phyloP scores from a whole-genome alignment of 2,329 filamentous ascomycete species.

The Elsinoe necatrix region DNA sequence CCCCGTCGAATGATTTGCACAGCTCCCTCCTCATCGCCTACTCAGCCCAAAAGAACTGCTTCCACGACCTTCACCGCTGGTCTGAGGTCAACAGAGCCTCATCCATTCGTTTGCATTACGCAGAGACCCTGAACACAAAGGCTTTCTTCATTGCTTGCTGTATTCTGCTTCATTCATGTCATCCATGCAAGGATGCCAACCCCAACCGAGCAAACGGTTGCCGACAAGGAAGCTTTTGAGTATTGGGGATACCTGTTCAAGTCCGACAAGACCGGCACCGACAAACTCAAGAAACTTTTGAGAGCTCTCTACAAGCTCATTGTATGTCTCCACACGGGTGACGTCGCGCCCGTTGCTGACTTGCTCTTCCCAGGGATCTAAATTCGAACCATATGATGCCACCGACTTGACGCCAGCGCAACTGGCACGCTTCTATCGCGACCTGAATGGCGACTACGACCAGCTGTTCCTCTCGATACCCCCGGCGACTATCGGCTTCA shows the following conservation, averaged over 20 bases:
- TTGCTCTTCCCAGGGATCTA: conserved; percentile 7
- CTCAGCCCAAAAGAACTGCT: not conserved
- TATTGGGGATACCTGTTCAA: conserved; percentile 46
- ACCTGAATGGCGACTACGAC: conserved; percentile 40
- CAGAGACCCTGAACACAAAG: not conserved
- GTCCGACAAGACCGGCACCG: conserved; percentile 43
- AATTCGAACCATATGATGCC: conserved; percentile 36
- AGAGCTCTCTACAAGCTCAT: conserved; percentile 41
- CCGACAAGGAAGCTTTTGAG: conserved; percentile 37
- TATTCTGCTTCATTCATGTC: not conserved
- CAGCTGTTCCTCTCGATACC: conserved; percentile 69
- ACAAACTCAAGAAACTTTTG: conserved; percentile 38
- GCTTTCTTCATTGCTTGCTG: not conserved
- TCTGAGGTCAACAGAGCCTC: conserved; percentile 13
- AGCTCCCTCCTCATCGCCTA: not conserved
- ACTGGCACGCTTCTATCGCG: conserved; percentile 42
- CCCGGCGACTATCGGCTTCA: conserved; percentile 70
- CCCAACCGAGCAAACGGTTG: conserved; percentile 22
- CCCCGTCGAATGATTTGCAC: conserved; percentile 5
- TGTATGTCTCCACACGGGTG: conserved; percentile 25
- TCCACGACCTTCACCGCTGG: conserved; percentile 10
- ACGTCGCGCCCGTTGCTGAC: conserved; percentile 9
- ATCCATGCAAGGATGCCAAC: conserved; percentile 10
- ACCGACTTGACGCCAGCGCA: conserved; percentile 42
- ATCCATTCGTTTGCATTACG: not conserved